Conservation (phyloP, 345 rosid genomes). For the Cochlearia excelsa region DNA sequence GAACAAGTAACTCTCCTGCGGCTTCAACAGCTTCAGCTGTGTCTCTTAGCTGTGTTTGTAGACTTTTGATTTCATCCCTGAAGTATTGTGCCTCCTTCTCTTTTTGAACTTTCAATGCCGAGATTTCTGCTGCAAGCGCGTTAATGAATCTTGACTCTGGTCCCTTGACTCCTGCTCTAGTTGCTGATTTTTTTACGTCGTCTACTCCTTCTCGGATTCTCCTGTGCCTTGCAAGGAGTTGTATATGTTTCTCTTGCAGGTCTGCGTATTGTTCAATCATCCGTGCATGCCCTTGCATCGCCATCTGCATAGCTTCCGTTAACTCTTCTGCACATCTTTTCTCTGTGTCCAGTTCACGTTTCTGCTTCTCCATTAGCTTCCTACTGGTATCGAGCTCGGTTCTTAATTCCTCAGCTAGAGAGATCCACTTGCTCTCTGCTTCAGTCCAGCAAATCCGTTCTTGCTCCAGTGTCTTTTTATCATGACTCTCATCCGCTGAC, state of each 20-base stretch:
- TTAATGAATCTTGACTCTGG: constrained; percentile 83
- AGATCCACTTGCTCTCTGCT: constrained; percentile 92
- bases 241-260: constrained; percentile 91
- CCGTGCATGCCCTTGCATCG: constrained; percentile 93
- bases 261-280: constrained; percentile 98
- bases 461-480: constrained; percentile 49
- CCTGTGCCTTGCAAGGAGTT: constrained; percentile 86
- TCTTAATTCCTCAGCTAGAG: constrained; percentile 81
- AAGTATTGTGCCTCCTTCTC: constrained; percentile 82
- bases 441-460: constrained; percentile 69
- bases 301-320: constrained; percentile 91
- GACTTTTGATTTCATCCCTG: constrained; percentile 84
- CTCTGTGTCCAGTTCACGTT: constrained; percentile 74
- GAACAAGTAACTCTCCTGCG: constrained; percentile 89
- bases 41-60: constrained; percentile 84
- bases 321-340: constrained; percentile 81
- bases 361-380: constrained; percentile 54
- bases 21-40: constrained; percentile 99
- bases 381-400: constrained; percentile 68
- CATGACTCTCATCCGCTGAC: constrained; percentile 51
- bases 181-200: constrained; percentile 89
- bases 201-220: constrained; percentile 88
- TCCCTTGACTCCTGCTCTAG: constrained; percentile 86
- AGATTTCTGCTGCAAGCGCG: constrained; percentile 89
- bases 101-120: constrained; percentile 75